Evolutionary conservation across 371 early-diverging fungal genomes (phyloP).

Genomic region (Encephalitozoon intestinalis): DNA sequence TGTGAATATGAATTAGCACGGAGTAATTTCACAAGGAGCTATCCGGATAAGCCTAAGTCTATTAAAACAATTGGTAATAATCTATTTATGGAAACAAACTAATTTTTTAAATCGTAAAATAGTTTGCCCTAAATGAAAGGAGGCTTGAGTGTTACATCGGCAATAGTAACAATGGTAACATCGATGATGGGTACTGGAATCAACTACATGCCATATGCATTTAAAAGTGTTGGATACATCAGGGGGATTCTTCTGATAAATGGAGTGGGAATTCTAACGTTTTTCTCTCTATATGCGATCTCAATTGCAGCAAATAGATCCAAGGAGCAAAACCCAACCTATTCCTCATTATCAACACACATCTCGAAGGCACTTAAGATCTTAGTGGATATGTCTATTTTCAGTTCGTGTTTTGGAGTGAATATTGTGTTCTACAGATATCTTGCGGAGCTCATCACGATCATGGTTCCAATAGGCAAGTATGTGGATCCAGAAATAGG

Average conservation of each 20-base stretch:
- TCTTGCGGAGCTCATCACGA: neutral
- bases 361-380: neutral
- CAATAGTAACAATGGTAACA: conserved; percentile 46
- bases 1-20: neutral
- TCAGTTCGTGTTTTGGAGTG: conserved; percentile 7
- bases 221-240: conserved; percentile 51
- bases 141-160: conserved; percentile 35
- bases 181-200: conserved; percentile 59
- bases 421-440: conserved; percentile 15
- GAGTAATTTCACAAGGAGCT: neutral
- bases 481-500: neutral
- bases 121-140: conserved; percentile 8
- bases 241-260: conserved; percentile 27
- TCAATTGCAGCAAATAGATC: conserved; percentile 35
- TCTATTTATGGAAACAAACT: neutral
- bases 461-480: neutral
- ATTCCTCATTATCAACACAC: conserved; percentile 6
- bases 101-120: neutral
- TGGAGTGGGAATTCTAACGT: conserved; percentile 33
- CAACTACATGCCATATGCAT: conserved; percentile 48
- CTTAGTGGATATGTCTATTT: conserved; percentile 5
- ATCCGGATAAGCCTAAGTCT: neutral
- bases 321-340: neutral
- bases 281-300: conserved; percentile 51
- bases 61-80: neutral